These are phyloP conservation scores for Coffea canephora DNA, from an alignment of 257 asterid species.

Conservation along the genomic window DNA sequence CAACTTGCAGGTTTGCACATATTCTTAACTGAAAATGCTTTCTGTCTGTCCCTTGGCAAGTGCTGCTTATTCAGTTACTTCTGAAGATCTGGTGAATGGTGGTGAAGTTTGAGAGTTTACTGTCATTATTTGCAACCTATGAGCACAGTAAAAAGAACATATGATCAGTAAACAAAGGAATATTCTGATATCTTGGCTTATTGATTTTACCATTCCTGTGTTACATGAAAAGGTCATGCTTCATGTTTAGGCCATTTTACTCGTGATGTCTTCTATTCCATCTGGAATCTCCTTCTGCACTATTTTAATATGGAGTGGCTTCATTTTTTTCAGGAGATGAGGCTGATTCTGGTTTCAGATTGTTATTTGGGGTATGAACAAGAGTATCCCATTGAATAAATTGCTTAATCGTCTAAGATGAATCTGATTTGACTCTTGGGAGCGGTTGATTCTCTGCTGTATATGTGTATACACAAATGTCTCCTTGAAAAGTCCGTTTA, in stretches of 20 bases:
- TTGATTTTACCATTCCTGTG: conserved; percentile 3
- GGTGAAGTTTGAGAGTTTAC: neutral
- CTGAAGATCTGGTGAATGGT: neutral
- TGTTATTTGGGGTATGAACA: conserved; percentile 76
- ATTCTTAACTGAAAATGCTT: neutral
- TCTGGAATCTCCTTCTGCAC: neutral
- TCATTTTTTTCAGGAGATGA: conserved; percentile 54
- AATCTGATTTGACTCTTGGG: neutral
- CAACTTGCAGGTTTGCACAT: conserved; percentile 47
- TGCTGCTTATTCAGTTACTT: neutral
- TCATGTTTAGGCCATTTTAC: neutral
- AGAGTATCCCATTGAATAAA: conserved; percentile 49
- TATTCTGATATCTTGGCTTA: neutral
- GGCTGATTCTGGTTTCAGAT: conserved; percentile 73
- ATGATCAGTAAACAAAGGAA: neutral
- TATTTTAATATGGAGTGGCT: neutral
- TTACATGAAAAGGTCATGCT: neutral
- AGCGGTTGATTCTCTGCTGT: neutral
- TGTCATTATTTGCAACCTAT: neutral
- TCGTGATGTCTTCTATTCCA: neutral
- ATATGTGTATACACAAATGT: neutral
- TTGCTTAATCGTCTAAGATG: conserved; percentile 19
- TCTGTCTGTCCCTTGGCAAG: neutral
- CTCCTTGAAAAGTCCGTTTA: too few species aligned
- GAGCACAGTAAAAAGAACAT: neutral